Conservation (phyloP, 805 yeast genomes). For the Hanseniaspora valbyensis region DNA sequence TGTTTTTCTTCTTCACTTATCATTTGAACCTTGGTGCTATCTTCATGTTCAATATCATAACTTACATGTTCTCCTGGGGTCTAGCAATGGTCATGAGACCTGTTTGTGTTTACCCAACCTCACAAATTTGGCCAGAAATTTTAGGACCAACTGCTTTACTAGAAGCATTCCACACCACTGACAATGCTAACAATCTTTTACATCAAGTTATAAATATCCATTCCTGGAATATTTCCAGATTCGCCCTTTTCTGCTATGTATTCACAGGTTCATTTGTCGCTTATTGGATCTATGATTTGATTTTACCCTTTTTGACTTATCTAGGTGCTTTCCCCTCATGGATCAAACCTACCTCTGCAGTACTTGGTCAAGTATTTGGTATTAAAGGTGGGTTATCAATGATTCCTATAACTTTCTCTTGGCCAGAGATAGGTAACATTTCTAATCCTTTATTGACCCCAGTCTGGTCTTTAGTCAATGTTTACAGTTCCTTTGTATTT, state of each 20-base stretch:
- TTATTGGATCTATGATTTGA: constrained; percentile 52
- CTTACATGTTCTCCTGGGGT: constrained; percentile 58
- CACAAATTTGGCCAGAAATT: constrained; percentile 63
- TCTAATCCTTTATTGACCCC: constrained; percentile 62
- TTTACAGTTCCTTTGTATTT: constrained; percentile 40
- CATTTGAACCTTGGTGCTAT: constrained; percentile 45
- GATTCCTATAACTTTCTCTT: constrained; percentile 58
- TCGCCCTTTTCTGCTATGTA: constrained; percentile 37
- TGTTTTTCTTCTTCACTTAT: constrained; percentile 37
- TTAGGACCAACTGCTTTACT: constrained; percentile 38
- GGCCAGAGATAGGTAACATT: constrained; percentile 49
- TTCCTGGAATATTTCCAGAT: constrained; percentile 49
- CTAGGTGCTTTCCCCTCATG: constrained; percentile 53
- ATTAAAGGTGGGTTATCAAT: constrained; percentile 49
- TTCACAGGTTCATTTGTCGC: constrained; percentile 36
- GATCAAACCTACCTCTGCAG: constrained; percentile 48
- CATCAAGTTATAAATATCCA: constrained; percentile 26
- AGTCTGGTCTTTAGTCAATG: constrained; percentile 35
- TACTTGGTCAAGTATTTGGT: constrained; percentile 59
- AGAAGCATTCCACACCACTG: constrained; percentile 19
- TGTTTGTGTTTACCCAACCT: constrained; percentile 50
- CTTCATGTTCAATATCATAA: constrained; percentile 40
- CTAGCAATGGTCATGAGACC: constrained; percentile 53
- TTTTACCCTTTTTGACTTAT: constrained; percentile 47
- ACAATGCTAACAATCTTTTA: constrained; percentile 9